Evolutionary conservation across 2,329 filamentous ascomycete genomes (phyloP).

Genomic region (Colletotrichum neosansevieriae): DNA sequence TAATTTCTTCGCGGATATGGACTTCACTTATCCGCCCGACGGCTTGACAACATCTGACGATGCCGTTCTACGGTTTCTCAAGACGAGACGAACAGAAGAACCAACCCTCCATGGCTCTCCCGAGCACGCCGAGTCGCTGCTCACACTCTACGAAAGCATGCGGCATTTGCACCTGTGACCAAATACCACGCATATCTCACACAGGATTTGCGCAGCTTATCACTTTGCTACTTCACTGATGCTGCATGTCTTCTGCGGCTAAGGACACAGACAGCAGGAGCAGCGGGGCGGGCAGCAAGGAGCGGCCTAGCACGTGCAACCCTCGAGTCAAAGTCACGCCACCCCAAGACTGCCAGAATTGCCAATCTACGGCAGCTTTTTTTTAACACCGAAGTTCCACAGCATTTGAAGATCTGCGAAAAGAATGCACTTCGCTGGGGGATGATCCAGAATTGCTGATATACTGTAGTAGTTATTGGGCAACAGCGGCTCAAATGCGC

Average conservation of each 20-base stretch:
- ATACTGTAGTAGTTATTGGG: slow-evolving; percentile 7
- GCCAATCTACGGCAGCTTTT: background rate
- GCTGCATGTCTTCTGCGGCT: slow-evolving; percentile 26
- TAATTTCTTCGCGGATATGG: slow-evolving; percentile 2
- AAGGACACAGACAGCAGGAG: slow-evolving; percentile 17
- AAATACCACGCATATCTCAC: slow-evolving; percentile 12
- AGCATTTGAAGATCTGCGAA: background rate
- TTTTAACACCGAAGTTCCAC: background rate
- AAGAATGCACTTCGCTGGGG: background rate
- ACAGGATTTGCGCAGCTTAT: slow-evolving; percentile 14
- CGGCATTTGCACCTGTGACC: too few species aligned
- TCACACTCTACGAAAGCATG: background rate
- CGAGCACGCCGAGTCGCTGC: slow-evolving; percentile 3
- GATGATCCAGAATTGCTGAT: background rate
- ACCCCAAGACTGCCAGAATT: slow-evolving; percentile 7
- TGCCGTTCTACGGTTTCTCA: slow-evolving; percentile 2
- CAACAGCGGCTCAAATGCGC: slow-evolving; percentile 18
- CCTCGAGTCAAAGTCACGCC: slow-evolving; percentile 30
- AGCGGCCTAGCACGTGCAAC: slow-evolving; percentile 25
- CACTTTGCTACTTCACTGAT: slow-evolving; percentile 7
- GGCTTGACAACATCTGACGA: slow-evolving; percentile 5
- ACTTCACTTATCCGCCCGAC: background rate
- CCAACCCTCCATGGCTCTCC: background rate
- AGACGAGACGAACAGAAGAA: slow-evolving; percentile 31
- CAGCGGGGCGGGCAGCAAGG: slow-evolving; percentile 19